Percentiles rank a stretch among this genome's conserved stretches.
These are phyloP conservation scores for Butyriboletus appendiculatus DNA, from an alignment of 1,284 basidiomycete genomes.

Conservation along the genomic window DNA sequence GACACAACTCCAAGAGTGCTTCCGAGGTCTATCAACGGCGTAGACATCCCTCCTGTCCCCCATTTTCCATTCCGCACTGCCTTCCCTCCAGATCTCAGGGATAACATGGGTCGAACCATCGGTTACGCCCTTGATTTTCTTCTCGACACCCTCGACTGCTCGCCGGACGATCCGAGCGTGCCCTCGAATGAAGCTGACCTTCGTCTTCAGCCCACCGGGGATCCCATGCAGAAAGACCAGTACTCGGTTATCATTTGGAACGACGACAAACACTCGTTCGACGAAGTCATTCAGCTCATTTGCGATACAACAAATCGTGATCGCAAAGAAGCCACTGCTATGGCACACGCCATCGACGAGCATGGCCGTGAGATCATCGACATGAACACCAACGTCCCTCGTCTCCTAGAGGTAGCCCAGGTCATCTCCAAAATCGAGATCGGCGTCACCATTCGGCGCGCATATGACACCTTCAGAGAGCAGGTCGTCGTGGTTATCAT, in stretches of 20 bases:
- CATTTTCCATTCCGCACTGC: slow-evolving; percentile 57
- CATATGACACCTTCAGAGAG: slow-evolving; percentile 90
- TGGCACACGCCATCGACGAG: slow-evolving; percentile 76
- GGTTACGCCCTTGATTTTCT: slow-evolving; percentile 83
- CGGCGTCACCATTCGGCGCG: slow-evolving; percentile 86
- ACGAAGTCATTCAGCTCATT: slow-evolving; percentile 85
- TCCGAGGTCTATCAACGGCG: slow-evolving; percentile 38
- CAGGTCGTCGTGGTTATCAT: slow-evolving; percentile 83
- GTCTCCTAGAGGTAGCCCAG: slow-evolving; percentile 79
- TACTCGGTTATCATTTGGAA: slow-evolving; percentile 93
- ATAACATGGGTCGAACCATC: slow-evolving; percentile 73
- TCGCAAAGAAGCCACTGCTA: slow-evolving; percentile 62
- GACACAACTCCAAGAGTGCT: slow-evolving; percentile 39
- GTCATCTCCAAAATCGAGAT: slow-evolving; percentile 88
- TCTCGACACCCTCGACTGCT: slow-evolving; percentile 83
- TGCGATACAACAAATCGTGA: slow-evolving; percentile 64
- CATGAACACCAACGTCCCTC: slow-evolving; percentile 66
- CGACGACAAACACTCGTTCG: slow-evolving; percentile 96
- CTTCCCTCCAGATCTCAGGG: slow-evolving; percentile 65
- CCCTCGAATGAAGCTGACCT: slow-evolving; percentile 72
- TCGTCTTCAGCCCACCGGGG: slow-evolving; percentile 68
- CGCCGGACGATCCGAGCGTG: slow-evolving; percentile 76
- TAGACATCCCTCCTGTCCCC: slow-evolving; percentile 57
- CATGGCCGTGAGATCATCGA: slow-evolving; percentile 87
- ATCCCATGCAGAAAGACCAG: slow-evolving; percentile 76